Evolutionary conservation across 352 stramenopile genomes (phyloP), one percentile per base, ranked within the genome.

Genomic region (Pythium brachiatum): DNA sequence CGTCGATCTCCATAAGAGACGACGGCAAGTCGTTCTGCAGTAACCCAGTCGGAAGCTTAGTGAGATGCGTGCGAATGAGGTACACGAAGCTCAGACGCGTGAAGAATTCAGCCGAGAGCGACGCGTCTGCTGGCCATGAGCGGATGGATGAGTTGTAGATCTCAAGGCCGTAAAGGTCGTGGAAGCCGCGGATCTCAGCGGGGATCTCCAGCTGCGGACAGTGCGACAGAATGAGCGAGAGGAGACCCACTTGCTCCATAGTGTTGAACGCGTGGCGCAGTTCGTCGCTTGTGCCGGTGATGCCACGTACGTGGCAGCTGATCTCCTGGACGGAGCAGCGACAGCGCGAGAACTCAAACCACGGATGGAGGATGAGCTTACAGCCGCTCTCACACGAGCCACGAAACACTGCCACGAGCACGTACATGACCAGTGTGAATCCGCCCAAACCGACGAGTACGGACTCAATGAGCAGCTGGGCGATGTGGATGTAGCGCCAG

Each of bases 81-180:
- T 61, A 57, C 41, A 73, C n/a, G 32, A 54, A 57, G 4, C 59
- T 61, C 23, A 72, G 52, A 7, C 54, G 55, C 11, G 52, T 32
- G 31, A 51, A 65, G 3, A 29, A n/a, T 0, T 13, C 18, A 11
- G 3, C 47, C n/a, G 46, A 52, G 15, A 69, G 56, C 18, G 29
- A 31, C 12, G 60, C 66, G 15, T 23, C 18, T 3, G 32, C 7
- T 7, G 60, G 25, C 66, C 66, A 73, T 0, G 36, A 27, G 11
- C 11, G 34, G 12, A 73, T 53, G 9, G 60, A 48, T 11, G 53
- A 64, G 57, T 73, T 70, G 62, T 66, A 69, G 29, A 73, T 39
- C n/a, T 57, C 52, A 21, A 70, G 18, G 1, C 46, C 46, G 39
- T 64, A 66, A 2, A 73, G 48, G 15, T 63, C 32, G 15, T 9